Conservation (phyloP, 1,139 yeast genomes). For the Pichia sp. region DNA sequence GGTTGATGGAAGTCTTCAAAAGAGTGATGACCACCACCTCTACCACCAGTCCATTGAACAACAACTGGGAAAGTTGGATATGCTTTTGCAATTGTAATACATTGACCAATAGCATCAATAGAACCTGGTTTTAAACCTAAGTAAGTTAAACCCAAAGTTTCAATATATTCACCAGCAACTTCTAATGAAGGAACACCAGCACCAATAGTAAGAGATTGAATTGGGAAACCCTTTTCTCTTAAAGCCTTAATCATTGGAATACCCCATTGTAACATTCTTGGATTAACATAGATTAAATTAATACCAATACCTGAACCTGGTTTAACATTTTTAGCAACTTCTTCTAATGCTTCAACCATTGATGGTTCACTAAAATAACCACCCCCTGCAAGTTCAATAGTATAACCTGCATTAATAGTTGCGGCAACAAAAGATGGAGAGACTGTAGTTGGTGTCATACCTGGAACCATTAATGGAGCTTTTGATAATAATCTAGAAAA, state of each 20-base stretch:
- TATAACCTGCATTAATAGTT: conserved; percentile 92
- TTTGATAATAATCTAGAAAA: conserved; percentile 88
- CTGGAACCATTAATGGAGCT: conserved; percentile 96
- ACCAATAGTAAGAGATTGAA: conserved; percentile 94
- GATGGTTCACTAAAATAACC: conserved; percentile 76
- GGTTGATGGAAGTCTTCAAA: conserved; percentile 99
- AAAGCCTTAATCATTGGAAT: conserved; percentile 88
- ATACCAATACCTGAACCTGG: conserved; percentile 91
- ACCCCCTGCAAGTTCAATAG: conserved; percentile 97
- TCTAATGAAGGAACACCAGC: conserved; percentile 99
- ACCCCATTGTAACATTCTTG: conserved; percentile 98
- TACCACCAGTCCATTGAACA: conserved; percentile 99
- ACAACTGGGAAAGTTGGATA: conserved; percentile 96
- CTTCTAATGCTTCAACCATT: conserved; percentile 71
- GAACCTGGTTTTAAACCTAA: conserved; percentile 98
- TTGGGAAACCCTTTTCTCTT: conserved; percentile 89
- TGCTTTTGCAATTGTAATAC: conserved; percentile 85
- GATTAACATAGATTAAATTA: conserved; percentile 91
- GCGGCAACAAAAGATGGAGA: conserved; percentile 92
- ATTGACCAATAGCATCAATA: conserved; percentile 82
- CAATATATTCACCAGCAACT: conserved; percentile 94
- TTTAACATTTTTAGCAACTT: conserved; percentile 54
- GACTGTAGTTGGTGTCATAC: conserved; percentile 98
- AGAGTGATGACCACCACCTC: conserved; percentile 99
- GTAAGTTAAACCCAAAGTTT: conserved; percentile 86